These are phyloP conservation scores for Blumeria graminis DNA, from an alignment of 2,329 filamentous ascomycete species.

Conservation along the genomic window DNA sequence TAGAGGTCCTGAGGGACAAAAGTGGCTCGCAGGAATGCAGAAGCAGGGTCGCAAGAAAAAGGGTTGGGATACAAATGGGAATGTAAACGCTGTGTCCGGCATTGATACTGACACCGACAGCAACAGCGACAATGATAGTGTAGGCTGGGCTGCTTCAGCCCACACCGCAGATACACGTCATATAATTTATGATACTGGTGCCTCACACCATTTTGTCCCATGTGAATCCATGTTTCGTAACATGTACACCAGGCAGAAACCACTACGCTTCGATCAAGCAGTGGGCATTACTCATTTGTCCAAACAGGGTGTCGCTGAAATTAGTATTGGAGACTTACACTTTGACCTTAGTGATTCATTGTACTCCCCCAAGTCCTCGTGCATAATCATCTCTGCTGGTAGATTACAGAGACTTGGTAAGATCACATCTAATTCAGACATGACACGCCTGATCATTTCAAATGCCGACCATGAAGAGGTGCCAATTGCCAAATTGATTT, in stretches of 20 bases:
- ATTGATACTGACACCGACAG: not conserved
- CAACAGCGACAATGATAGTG: not conserved
- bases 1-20: not conserved
- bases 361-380: not conserved
- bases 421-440: not conserved
- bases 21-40: not conserved
- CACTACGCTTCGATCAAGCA: not conserved
- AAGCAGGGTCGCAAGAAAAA: not conserved
- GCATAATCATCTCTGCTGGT: conserved; percentile 1
- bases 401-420: not conserved
- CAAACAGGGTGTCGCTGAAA: not conserved
- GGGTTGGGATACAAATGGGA: not conserved
- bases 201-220: not conserved
- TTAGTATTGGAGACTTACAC: not conserved
- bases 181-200: conserved; percentile 1
- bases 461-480: not conserved
- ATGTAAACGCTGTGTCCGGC: not conserved
- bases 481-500: not conserved
- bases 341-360: not conserved
- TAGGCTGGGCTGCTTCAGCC: not conserved
- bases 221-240: not conserved
- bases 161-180: not conserved
- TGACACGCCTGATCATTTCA: not conserved
- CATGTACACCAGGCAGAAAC: not conserved
- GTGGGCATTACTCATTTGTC: not conserved